Conservation (phyloP, 495 filamentous ascomycete genomes). For the Talaromyces liani region DNA sequence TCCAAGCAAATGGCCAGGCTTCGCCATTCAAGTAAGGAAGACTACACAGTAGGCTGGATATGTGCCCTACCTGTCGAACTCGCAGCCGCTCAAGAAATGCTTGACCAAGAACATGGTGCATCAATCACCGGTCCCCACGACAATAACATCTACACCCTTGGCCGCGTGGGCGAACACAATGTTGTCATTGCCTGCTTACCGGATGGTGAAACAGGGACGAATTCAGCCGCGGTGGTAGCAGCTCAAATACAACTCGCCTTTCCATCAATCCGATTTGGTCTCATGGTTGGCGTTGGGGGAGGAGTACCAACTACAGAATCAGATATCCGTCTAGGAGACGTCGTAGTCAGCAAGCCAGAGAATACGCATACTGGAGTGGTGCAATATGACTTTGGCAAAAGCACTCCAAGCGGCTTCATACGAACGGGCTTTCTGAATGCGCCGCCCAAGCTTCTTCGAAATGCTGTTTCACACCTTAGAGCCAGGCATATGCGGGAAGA, state of each 20-base stretch:
- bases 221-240: constrained; percentile 17
- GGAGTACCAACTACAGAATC: constrained; percentile 18
- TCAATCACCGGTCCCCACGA: constrained; percentile 9
- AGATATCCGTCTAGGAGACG: constrained; percentile 23
- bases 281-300: constrained; percentile 34
- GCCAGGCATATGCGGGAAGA: background rate
- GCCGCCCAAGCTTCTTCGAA: constrained; percentile 5
- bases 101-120: constrained; percentile 29
- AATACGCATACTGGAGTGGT: constrained; percentile 13
- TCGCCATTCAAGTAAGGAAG: background rate
- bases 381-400: constrained; percentile 17
- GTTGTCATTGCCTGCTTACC: constrained; percentile 27
- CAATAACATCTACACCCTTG: constrained; percentile 26
- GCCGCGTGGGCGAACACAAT: constrained; percentile 25
- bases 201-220: constrained; percentile 13
- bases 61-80: constrained; percentile 30
- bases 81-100: constrained; percentile 24
- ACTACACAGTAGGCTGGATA: constrained; percentile 42
- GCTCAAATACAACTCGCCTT: constrained; percentile 22
- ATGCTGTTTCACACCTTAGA: constrained; percentile 8
- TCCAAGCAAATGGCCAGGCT: too few relatives aligned
- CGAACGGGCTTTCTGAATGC: constrained; percentile 10
- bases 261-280: constrained; percentile 18
- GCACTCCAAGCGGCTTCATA: constrained; percentile 3
- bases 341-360: constrained; percentile 18